Conservation (phyloP, 2,329 filamentous ascomycete species). For the Pseudocercospora crystallina region DNA sequence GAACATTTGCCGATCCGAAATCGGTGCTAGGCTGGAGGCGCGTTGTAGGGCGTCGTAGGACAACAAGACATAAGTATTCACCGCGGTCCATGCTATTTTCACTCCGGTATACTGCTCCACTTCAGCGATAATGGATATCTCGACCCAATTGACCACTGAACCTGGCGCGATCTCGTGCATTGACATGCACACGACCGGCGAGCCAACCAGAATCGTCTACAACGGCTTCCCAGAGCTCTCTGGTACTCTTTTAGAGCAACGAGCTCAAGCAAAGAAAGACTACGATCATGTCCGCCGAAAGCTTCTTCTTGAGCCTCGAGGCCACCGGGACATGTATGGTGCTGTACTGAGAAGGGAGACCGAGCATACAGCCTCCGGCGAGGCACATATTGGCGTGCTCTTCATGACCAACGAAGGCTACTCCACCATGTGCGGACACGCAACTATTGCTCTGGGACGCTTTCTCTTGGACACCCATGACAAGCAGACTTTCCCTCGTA, state of each 20-base stretch:
- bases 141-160: constrained; percentile 1
- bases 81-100: no score
- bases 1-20: no score
- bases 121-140: constrained; percentile 10
- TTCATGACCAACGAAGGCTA: constrained; percentile 52
- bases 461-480: constrained; percentile 40
- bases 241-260: constrained; percentile 41
- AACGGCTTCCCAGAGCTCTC: constrained; percentile 23
- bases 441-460: constrained; percentile 50
- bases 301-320: constrained; percentile 50
- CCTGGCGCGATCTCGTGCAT: constrained; percentile 12
- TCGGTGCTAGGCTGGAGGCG: no score
- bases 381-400: constrained; percentile 51
- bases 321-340: constrained; percentile 55
- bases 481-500: constrained; percentile 39
- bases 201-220: constrained; percentile 50
- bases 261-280: constrained; percentile 35
- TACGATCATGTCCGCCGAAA: constrained; percentile 38
- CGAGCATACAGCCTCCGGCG: constrained; percentile 34
- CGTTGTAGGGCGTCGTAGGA: no score
- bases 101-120: constrained; percentile 8
- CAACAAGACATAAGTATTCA: no score
- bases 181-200: constrained; percentile 49
- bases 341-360: constrained; percentile 46
- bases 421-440: constrained; percentile 55